Base-by-base conservation (phyloP, 768 basidiomycete species). In the Calocera cornea region DNA sequence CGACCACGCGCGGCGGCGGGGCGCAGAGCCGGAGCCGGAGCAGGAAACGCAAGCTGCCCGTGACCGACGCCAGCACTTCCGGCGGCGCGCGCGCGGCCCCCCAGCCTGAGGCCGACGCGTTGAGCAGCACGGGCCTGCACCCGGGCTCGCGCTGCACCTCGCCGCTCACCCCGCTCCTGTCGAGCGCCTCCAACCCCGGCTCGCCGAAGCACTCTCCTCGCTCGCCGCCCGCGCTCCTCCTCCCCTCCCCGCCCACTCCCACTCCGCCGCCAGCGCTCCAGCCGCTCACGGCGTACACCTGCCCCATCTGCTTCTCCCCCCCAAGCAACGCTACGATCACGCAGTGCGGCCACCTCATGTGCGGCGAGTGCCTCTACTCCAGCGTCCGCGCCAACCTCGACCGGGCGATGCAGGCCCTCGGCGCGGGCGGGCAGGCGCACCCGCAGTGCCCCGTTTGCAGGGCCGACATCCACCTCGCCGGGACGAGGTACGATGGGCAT, bases 281-380 rank as follows among this genome's bases (percentile, higher is more conserved):
- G 29, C 38, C 41, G 14, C 64, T 66, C 19, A 44, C 65, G 17
- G n/a, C n/a, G 7, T 90, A 89, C 73, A 83, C 82, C 0, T 90
- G 90, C 72, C 90, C 90, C 11, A 87, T 91, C 69, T 91, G 90
- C 73, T 89, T 90, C 79, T 85, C 80, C 41, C 82, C 87, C 0
- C 89, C 89, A 0, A 84, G 84, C 0, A 85, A 88, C 68, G 87
- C 90, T 2, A 87, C 88, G 0, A 74, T 92, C 54, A 90, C 89
- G 0, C 88, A 87, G 0, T 92, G 90, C 70, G 90, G 90, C 0
- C 90, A 92, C 70, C 80, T 92, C 41, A 85, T 86, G 69, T 91
- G 90, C 70, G 89, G 88, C 1, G 77, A 81, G 2, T 92, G 90
- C 75, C 81, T 91, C 2, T 90, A 89, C 69, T 84, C 83, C 1